Base-by-base conservation (phyloP, 345 rosid species). In the Pugionium dolabratum region DNA sequence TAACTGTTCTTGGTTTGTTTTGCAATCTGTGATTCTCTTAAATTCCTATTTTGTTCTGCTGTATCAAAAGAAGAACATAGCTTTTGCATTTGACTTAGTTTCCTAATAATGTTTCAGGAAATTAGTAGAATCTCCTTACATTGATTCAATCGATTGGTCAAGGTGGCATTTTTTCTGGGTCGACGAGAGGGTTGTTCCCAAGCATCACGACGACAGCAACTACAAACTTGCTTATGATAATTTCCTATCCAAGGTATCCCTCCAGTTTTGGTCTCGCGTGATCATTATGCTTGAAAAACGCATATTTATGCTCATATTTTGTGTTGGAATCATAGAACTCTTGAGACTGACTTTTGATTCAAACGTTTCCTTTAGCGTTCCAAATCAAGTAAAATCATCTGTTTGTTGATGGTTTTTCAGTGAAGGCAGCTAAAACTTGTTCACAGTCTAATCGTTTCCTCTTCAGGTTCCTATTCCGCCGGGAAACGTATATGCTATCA, bases 111-210 rank as follows among this genome's bases (percentile, higher is more conserved):
- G 18, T 18, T 18, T 0, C 75, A 90, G 97, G 86, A 90, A 88
- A 73, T 65, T 90, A 55, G 78, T 68, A 55, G 89, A 83, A 9
- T 64, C 80, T 2, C 97, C 91, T 10, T 81, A 80, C 10, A n/a
- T 77, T 53, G 86, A 87, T 62, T 75, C 80, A 2, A 79, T 94
- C 36, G 96, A 94, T 39, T 94, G 99, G 99, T 82, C 86, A 35
- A 86, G 76, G 65, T 94, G 99, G 96, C 90, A 86, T 48, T 82
- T 94, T 25, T 88, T 94, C 62, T 90, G 99, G 97, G 90, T 85
- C 10, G 97, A 94, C 31, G 97, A 94, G 78, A 83, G 93, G 26
- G 96, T 94, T 62, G 96, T 94, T 53, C 99, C 97, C 0, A 90
- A 84, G 81, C 76, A 88, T 75, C 97, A 90, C 40, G 83, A 59